Evolutionary conservation across 768 basidiomycete species (phyloP).

Genomic region (Coprinellus aureogranulatus): DNA sequence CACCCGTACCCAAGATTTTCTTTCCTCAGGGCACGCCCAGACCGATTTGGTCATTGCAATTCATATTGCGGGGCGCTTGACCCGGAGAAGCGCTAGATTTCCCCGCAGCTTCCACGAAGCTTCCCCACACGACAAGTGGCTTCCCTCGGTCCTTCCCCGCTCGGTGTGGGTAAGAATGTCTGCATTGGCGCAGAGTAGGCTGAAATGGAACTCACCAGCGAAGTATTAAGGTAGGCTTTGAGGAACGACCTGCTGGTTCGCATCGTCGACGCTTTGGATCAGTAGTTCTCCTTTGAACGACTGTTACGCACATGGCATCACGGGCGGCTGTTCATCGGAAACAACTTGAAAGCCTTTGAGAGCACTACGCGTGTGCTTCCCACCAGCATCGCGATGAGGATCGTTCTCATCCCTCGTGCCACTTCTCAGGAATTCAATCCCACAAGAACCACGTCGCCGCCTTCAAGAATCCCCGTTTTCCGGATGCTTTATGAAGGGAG

Average conservation of each 20-base stretch:
- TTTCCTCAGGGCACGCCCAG: no score
- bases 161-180: no score
- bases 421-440: no score
- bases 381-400: background rate
- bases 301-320: background rate
- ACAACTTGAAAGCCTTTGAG: background rate
- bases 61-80: background rate
- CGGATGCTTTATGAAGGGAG: no score
- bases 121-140: background rate
- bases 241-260: no score
- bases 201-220: background rate
- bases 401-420: background rate
- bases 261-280: no score
- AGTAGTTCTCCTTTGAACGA: no score
- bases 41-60: background rate
- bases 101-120: constrained; percentile 2
- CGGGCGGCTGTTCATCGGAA: background rate
- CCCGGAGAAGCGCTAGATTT: constrained; percentile 1
- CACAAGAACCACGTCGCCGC: no score
- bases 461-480: no score
- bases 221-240: background rate
- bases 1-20: background rate
- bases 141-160: background rate
- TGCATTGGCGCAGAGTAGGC: background rate
- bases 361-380: background rate